These are phyloP conservation scores for Wickerhamomyces hampshirensis DNA, from an alignment of 805 yeast genomes.

Conservation along the genomic window DNA sequence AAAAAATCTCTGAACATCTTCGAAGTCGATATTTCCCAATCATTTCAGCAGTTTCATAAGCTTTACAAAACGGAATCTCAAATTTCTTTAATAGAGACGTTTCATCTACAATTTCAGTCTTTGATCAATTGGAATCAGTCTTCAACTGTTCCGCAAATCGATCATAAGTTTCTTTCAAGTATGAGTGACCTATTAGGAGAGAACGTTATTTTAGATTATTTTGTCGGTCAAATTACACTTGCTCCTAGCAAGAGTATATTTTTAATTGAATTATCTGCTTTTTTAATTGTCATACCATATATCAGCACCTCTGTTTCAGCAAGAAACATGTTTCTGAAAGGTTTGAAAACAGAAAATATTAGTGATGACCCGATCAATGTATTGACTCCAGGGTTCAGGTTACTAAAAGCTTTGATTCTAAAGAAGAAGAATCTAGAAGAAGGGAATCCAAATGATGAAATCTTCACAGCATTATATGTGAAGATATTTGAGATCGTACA, in stretches of 20 bases:
- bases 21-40: slow-evolving; percentile 9
- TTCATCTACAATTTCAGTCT: slow-evolving; percentile 17
- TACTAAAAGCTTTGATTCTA: slow-evolving; percentile 4
- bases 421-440: slow-evolving; percentile 2
- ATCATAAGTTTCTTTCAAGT: slow-evolving; percentile 13
- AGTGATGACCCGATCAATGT: slow-evolving; percentile 3
- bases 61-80: slow-evolving; percentile 2
- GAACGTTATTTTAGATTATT: slow-evolving; percentile 15
- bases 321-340: slow-evolving; percentile 3
- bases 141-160: slow-evolving; percentile 14
- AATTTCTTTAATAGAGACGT: slow-evolving; percentile 13
- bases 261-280: slow-evolving; percentile 18
- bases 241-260: slow-evolving; percentile 11
- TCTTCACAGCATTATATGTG: slow-evolving; percentile 11
- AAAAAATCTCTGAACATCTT: slow-evolving; percentile 7
- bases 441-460: slow-evolving; percentile 3
- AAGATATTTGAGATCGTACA: slow-evolving; percentile 18
- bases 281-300: slow-evolving; percentile 10
- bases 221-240: slow-evolving; percentile 15
- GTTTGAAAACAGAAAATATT: slow-evolving; percentile 4
- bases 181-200: slow-evolving; percentile 17
- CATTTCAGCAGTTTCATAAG: slow-evolving; percentile 1
- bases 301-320: slow-evolving; percentile 11
- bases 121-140: slow-evolving; percentile 23
- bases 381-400: slow-evolving; percentile 2